A percentile compares a stretch with the other conserved stretches of the same genome.
Evolutionary conservation across 352 stramenopile species (phyloP).

Genomic region (Globisporangium paroecandrum): DNA sequence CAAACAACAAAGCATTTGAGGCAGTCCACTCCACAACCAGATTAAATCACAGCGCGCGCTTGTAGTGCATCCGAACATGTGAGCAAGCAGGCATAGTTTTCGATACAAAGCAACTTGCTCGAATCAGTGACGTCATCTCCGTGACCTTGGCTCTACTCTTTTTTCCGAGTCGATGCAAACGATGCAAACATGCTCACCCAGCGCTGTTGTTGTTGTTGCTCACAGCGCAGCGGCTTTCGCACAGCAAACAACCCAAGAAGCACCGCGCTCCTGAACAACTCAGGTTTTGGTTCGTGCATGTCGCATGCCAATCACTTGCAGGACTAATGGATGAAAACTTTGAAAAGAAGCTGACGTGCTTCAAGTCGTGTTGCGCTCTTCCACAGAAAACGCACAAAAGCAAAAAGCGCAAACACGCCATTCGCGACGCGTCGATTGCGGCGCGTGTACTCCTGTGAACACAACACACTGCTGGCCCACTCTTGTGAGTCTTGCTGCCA

Average conservation of each 20-base stretch:
- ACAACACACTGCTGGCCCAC: background rate
- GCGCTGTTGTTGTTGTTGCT: background rate
- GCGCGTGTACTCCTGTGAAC: background rate
- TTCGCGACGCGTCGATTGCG: background rate
- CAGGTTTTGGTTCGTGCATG: background rate
- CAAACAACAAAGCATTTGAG: constrained; percentile 5
- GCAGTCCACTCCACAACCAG: no score
- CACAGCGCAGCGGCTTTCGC: background rate
- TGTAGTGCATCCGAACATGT: no score
- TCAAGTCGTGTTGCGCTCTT: constrained; percentile 1
- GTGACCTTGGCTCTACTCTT: background rate
- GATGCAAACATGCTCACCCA: background rate
- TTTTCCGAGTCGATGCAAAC: background rate
- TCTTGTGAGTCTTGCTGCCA: background rate
- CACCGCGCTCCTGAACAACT: background rate
- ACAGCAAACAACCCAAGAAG: background rate
- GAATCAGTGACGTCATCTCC: background rate
- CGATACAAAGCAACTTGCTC: background rate
- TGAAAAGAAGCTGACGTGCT: background rate
- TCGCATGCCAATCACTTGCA: constrained; percentile 3
- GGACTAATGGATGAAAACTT: background rate
- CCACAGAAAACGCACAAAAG: background rate
- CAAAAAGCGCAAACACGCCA: background rate
- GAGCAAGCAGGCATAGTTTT: background rate
- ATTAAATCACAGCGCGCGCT: no score